These are phyloP conservation scores for Pueraria montana DNA, from an alignment of 306 rosid species.

Conservation along the genomic window DNA sequence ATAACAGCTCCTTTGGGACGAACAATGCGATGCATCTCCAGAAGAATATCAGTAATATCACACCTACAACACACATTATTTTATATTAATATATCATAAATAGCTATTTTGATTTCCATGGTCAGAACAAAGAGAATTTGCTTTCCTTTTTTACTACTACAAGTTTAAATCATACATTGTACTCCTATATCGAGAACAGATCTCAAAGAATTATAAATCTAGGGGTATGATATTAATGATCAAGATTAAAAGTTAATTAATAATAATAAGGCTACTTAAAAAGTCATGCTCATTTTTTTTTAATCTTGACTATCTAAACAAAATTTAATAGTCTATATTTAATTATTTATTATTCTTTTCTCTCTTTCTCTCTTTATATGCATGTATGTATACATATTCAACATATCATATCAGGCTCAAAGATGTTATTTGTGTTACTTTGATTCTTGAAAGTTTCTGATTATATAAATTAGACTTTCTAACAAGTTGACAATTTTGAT, in stretches of 20 bases:
- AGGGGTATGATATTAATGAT: too few relatives aligned
- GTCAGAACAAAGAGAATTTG: too few relatives aligned
- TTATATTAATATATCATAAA: not conserved
- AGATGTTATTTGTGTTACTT: not conserved
- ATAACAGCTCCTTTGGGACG: constrained; percentile 63
- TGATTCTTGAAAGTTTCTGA: not conserved
- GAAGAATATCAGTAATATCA: constrained; percentile 53
- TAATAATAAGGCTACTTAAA: too few relatives aligned
- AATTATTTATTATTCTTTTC: too few relatives aligned
- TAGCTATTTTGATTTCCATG: not conserved
- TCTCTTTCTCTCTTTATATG: not conserved
- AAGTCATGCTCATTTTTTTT: too few relatives aligned
- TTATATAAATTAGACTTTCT: not conserved
- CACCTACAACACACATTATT: constrained; percentile 53
- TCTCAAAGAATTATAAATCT: not conserved
- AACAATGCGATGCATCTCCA: constrained; percentile 67
- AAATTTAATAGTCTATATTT: too few relatives aligned
- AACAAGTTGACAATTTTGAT: not conserved
- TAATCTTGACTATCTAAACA: too few relatives aligned
- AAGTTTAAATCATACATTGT: too few relatives aligned
- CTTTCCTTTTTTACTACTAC: too few relatives aligned
- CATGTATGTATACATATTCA: not conserved
- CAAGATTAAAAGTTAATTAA: too few relatives aligned
- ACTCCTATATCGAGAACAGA: too few relatives aligned
- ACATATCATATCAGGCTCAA: not conserved